Evolutionary conservation across 2,329 filamentous ascomycete species (phyloP).

Genomic region (Coniochaeta prunicola): DNA sequence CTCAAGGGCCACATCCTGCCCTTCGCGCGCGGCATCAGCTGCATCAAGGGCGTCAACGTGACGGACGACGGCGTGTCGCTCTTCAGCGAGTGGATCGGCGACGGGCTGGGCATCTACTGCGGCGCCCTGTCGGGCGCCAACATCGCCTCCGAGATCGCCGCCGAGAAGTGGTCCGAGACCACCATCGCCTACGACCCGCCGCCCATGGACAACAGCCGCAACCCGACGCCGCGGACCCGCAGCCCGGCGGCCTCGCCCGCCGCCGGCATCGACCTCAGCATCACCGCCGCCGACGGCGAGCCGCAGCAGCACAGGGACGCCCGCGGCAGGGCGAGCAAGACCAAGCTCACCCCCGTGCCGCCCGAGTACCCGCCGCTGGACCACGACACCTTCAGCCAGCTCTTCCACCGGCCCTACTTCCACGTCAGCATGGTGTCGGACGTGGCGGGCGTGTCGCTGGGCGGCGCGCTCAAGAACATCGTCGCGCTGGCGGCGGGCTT

Average conservation of each 20-base stretch:
- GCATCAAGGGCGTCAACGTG: slow-evolving; percentile 96
- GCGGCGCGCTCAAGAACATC: slow-evolving; percentile 94
- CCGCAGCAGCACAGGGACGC: slow-evolving; percentile 61
- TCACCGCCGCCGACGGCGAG: slow-evolving; percentile 33
- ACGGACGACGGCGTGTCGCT: slow-evolving; percentile 77
- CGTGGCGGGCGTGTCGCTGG: slow-evolving; percentile 92
- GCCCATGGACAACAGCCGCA: slow-evolving; percentile 69
- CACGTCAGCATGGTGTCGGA: slow-evolving; percentile 90
- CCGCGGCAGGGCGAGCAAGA: slow-evolving; percentile 58
- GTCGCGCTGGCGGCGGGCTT: slow-evolving; percentile 92
- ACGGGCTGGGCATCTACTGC: slow-evolving; percentile 89
- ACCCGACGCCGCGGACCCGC: slow-evolving; percentile 51
- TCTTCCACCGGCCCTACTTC: slow-evolving; percentile 97
- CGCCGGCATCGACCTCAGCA: slow-evolving; percentile 43
- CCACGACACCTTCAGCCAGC: slow-evolving; percentile 71
- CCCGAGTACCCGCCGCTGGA: slow-evolving; percentile 79
- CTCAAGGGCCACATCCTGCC: slow-evolving; percentile 84
- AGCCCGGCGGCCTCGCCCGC: slow-evolving; percentile 39
- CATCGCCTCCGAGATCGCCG: slow-evolving; percentile 89
- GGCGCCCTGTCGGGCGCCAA: slow-evolving; percentile 94
- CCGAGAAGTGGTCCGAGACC: slow-evolving; percentile 95
- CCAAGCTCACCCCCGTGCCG: slow-evolving; percentile 69
- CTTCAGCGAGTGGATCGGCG: slow-evolving; percentile 92
- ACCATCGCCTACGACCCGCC: slow-evolving; percentile 96
- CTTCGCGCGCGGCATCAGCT: slow-evolving; percentile 88